phyloP scores from a whole-genome alignment of 257 asterid species.

The Fraxinus excelsior region DNA sequence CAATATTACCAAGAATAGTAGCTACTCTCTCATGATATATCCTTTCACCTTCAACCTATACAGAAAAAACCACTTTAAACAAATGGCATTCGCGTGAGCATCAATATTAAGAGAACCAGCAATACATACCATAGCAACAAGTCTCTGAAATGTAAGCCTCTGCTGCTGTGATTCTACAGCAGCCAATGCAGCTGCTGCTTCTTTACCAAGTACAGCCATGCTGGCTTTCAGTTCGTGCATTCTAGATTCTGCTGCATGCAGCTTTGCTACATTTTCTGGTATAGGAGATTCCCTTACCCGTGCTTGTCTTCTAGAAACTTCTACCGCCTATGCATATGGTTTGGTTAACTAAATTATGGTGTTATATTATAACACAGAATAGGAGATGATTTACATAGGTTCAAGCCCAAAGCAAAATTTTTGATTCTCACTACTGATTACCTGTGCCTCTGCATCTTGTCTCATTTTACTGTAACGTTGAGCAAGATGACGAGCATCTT shows the following conservation, averaged over 20 bases:
- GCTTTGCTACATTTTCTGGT: slow-evolving; percentile 88
- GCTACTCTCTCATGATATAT: slow-evolving; percentile 87
- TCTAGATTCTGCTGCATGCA: slow-evolving; percentile 86
- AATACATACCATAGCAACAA: slow-evolving; percentile 76
- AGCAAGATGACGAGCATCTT: slow-evolving; percentile 99
- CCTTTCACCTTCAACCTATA: slow-evolving; percentile 92
- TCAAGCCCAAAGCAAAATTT: neutral
- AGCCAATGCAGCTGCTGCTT: slow-evolving; percentile 90
- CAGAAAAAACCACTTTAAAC: slow-evolving; percentile 20
- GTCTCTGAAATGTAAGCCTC: slow-evolving; percentile 92
- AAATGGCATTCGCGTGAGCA: slow-evolving; percentile 3
- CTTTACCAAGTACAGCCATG: slow-evolving; percentile 97
- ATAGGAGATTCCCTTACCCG: slow-evolving; percentile 94
- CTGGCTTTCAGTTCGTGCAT: slow-evolving; percentile 93
- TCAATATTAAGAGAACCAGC: neutral
- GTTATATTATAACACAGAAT: slow-evolving; percentile 12
- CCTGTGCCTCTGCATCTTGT: slow-evolving; percentile 98
- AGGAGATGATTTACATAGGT: slow-evolving; percentile 9
- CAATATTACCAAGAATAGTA: slow-evolving; percentile 90
- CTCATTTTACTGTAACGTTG: slow-evolving; percentile 96
- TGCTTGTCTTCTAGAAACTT: slow-evolving; percentile 90
- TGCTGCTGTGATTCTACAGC: slow-evolving; percentile 97
- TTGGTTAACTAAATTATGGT: slow-evolving; percentile 10
- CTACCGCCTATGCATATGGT: slow-evolving; percentile 65
- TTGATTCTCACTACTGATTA: slow-evolving; percentile 29